Conservation (phyloP, 2,329 filamentous ascomycete species). For the Monosporascus sp. region DNA sequence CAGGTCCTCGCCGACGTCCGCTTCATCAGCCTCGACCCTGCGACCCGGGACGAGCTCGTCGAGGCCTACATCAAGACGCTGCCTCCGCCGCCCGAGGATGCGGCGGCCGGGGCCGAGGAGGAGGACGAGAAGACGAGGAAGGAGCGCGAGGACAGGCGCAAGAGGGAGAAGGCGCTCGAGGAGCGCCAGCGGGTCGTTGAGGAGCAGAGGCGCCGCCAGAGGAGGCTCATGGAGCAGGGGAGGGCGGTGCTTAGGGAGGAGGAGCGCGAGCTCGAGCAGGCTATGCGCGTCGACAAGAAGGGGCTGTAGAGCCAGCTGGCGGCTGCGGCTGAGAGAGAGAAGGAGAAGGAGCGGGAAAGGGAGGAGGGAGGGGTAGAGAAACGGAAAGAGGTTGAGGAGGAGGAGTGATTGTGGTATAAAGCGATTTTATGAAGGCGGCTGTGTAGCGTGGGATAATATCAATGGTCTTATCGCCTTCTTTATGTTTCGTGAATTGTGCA, state of each 20-base stretch:
- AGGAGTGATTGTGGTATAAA: background rate
- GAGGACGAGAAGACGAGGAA: conserved; percentile 48
- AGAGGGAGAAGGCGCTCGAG: conserved; percentile 61
- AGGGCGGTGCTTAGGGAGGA: conserved; percentile 59
- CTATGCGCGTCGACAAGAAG: conserved; percentile 63
- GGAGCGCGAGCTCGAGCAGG: conserved; percentile 61
- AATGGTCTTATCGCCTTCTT: too few relatives aligned
- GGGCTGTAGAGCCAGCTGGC: conserved; percentile 59
- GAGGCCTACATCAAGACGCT: conserved; percentile 62
- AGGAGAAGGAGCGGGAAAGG: conserved; percentile 2
- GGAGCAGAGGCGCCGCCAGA: conserved; percentile 57
- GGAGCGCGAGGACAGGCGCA: conserved; percentile 44
- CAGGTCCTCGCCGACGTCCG: conserved; percentile 61
- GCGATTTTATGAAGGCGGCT: too few relatives aligned
- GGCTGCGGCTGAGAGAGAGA: conserved; percentile 19
- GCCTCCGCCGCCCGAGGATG: conserved; percentile 48
- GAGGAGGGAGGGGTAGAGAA: background rate
- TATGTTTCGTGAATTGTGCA: too few relatives aligned
- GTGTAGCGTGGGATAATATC: too few relatives aligned
- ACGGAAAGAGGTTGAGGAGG: background rate
- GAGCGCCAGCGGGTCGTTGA: conserved; percentile 59
- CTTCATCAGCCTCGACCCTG: conserved; percentile 61
- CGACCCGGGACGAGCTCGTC: conserved; percentile 58
- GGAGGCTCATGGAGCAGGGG: conserved; percentile 54
- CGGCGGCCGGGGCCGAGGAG: conserved; percentile 33